Percentiles rank a stretch among this genome's conserved stretches.
Evolutionary conservation across 768 basidiomycete species (phyloP).

Genomic region (Xerocomus brunneocitrinus): DNA sequence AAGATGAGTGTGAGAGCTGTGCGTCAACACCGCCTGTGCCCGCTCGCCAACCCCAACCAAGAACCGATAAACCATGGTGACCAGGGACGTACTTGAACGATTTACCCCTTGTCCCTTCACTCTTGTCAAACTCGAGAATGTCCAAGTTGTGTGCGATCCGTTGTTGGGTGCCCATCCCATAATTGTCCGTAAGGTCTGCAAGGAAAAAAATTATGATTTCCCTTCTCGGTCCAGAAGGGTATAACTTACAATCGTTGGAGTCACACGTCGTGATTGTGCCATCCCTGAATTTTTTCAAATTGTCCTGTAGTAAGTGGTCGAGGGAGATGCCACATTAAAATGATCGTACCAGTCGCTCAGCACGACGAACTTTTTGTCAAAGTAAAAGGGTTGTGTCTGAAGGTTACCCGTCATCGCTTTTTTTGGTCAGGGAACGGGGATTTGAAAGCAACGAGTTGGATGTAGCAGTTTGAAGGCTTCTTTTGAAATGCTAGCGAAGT

Average conservation of each 20-base stretch:
- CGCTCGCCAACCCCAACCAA: background rate
- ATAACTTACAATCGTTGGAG: conserved; percentile 81
- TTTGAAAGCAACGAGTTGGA: background rate
- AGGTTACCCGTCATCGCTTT: conserved; percentile 9
- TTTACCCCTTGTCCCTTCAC: conserved; percentile 16
- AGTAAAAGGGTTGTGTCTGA: conserved; percentile 20
- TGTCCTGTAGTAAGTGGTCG: background rate
- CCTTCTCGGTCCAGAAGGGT: background rate
- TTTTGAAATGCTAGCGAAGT: background rate
- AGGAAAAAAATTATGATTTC: background rate
- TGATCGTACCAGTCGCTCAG: conserved; percentile 80
- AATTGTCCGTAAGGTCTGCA: conserved; percentile 82
- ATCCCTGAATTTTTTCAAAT: conserved; percentile 49
- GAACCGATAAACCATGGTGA: background rate
- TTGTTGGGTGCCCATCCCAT: conserved; percentile 76
- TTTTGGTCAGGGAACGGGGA: background rate
- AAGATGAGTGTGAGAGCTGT: conserved; percentile 7
- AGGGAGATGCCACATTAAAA: background rate
- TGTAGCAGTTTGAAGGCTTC: background rate
- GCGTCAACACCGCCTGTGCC: background rate
- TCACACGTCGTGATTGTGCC: conserved; percentile 92
- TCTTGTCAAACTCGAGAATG: conserved; percentile 54
- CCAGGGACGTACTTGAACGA: conserved; percentile 41
- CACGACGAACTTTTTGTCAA: conserved; percentile 79
- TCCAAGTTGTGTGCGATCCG: conserved; percentile 59